Base-by-base conservation (phyloP, 2,329 filamentous ascomycete genomes). In the Sporothrix euskadiensis region DNA sequence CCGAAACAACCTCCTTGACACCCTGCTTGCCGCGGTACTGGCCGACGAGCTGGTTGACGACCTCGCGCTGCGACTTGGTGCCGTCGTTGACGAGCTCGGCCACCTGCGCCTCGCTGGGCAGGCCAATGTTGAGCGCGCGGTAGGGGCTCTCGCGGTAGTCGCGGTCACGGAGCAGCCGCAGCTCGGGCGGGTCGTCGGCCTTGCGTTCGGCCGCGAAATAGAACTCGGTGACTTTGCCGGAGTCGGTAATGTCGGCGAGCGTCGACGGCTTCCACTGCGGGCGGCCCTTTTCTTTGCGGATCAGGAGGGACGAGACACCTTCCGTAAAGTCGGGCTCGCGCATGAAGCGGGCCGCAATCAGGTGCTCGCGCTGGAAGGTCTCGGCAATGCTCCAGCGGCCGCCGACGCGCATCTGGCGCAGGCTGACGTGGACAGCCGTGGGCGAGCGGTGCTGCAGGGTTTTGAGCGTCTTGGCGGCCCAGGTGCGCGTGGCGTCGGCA, bases 341-440 rank as follows among this genome's bases (percentile, higher is more conserved):
- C 95, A 99, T 98, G 85, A 99, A 98, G 76, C 90, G 88, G 74
- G 87, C 85, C 1, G 95, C 94, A 74, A 99, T 94, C 79, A 91
- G 87, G 82, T 96, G 88, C 84, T 99, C 96, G 76, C 90, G 90
- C 80, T 90, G 86, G 86, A 98, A 99, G 0, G 95, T 90, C 82
- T 97, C 88, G 19, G 88, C 84, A 78, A 99, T 97, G 76, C 87
- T 86, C 96, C 96, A 98, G 47, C 85, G 80, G 77, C 84, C 83
- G 74, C 93, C 94, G 68, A 92, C 82, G 77, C 90, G 91, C 89
- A 98, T 92, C 84, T 97, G 93, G 77, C 89, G 87, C 73, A 97
- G 87, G 1, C 94, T 87, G 69, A 99, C 96, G 79, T 94, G 90
- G 71, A 98, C 90, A 39, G 92, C 89, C 6, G 92, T 98, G 0